Evolutionary conservation across 768 basidiomycete genomes (phyloP).

Genomic region (Tulasnella sp.): DNA sequence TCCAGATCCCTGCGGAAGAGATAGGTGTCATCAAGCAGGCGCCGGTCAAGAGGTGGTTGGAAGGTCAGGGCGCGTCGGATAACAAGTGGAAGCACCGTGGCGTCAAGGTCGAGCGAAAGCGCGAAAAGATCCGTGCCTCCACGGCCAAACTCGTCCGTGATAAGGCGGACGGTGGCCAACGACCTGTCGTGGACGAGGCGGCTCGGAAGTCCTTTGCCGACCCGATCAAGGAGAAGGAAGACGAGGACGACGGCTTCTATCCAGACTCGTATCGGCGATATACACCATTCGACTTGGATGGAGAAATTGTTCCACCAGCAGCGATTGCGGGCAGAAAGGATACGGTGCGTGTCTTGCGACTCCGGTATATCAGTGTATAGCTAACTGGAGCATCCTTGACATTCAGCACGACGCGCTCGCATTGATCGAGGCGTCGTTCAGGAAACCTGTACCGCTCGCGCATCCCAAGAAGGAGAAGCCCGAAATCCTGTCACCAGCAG

Average conservation of each 20-base stretch:
- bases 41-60: conserved; percentile 27
- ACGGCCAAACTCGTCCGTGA: not conserved
- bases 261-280: conserved; percentile 14
- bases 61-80: conserved; percentile 6
- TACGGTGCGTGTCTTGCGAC: conserved; percentile 19
- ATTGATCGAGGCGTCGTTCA: conserved; percentile 22
- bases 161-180: not conserved
- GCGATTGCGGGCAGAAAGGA: conserved; percentile 28
- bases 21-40: conserved; percentile 30
- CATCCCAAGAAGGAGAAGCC: conserved; percentile 22
- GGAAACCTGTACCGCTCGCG: conserved; percentile 5
- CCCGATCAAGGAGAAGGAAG: not conserved
- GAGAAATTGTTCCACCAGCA: not conserved
- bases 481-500: conserved; percentile 1
- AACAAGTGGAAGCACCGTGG: conserved; percentile 11
- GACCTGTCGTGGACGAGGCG: not conserved
- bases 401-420: conserved; percentile 25
- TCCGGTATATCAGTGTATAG: not conserved
- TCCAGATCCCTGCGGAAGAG: conserved; percentile 7
- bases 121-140: not conserved
- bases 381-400: not conserved
- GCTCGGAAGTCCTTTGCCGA: not conserved
- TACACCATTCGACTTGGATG: conserved; percentile 19
- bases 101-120: conserved; percentile 15
- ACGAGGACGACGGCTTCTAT: conserved; percentile 15